Base-by-base conservation (phyloP, 75 land plant genomes). In the Pinus albicaulis region DNA sequence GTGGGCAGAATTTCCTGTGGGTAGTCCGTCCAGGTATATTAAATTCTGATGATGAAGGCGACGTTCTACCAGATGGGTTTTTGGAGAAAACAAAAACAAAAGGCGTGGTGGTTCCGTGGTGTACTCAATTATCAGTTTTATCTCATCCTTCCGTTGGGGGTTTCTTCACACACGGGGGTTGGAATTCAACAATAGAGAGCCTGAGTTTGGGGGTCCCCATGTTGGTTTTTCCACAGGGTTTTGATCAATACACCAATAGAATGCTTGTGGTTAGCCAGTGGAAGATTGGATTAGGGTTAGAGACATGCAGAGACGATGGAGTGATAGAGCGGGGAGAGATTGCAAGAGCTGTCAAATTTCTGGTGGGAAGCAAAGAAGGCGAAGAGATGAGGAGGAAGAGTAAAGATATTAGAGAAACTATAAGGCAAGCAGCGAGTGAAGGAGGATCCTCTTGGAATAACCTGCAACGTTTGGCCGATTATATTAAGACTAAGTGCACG, bases 381-480 rank as follows among this genome's bases (percentile, higher is more conserved):
- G 56, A 63, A 53, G 88, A 83, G 80, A 74, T 82, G 12, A 80
- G 79, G 34, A 66, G 48, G 24, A 86, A 59, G 10, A 83, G 80
- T 7, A 25, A 19, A 31, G 60, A 64, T 60, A 74, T 81, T 78
- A 79, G 71, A 77, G 64, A 76, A 5, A 73, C 76, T 24, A 79
- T 81, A 38, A 56, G 31, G 59, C 79, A 81, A n/a, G 86, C 90
- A 3, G 69, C 75, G 3, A 74, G 48, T 38, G 55, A 74, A n/a
- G 84, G 86, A 56, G 91, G 91, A 31, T 74, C 82, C 14, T 86
- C 91, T 3, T 75, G 76, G 36, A 12, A 13, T 14, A 80, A 82
- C 58, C 59, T 83, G 25, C 61, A 56, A 28, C 76, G 59, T 10
- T 80, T 86, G 66, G 74, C 79, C 14, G 59, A 76, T 20, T 41